These are phyloP conservation scores for Porogramme epimiltina DNA, from an alignment of 1,284 basidiomycete genomes.

Conservation along the genomic window DNA sequence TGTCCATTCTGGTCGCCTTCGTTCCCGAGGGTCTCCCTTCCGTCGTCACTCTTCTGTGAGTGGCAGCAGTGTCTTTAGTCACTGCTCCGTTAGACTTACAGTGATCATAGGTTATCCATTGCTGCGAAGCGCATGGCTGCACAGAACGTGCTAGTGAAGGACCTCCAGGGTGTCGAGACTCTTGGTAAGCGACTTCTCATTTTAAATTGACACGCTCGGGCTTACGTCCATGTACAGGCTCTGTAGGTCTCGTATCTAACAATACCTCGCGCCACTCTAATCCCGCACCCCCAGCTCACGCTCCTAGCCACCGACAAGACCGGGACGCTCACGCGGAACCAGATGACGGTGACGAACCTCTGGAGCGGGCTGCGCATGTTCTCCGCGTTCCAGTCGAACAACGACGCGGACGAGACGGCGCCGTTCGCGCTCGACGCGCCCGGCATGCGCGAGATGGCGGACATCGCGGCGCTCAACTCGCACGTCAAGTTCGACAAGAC, in stretches of 20 bases:
- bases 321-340: constrained; percentile 73
- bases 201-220: constrained; percentile 23
- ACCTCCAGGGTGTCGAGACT: constrained; percentile 72
- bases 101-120: constrained; percentile 51
- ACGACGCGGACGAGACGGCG: constrained; percentile 55
- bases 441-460: constrained; percentile 64
- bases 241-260: too few relatives aligned
- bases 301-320: constrained; percentile 77
- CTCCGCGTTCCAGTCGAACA: constrained; percentile 70
- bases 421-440: constrained; percentile 51
- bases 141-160: constrained; percentile 72
- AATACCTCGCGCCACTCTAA: neutral
- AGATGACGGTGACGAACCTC: constrained; percentile 71
- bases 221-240: too few relatives aligned
- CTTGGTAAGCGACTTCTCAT: constrained; percentile 39
- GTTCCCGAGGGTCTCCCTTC: constrained; percentile 71
- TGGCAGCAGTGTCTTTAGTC: neutral
- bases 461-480: constrained; percentile 66
- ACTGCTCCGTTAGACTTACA: neutral
- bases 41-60: constrained; percentile 63
- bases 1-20: constrained; percentile 74
- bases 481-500: constrained; percentile 68
- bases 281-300: constrained; percentile 54
- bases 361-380: constrained; percentile 64
- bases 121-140: constrained; percentile 74